Evolutionary conservation across 2,329 filamentous ascomycete genomes (phyloP).

Genomic region (Colletotrichum ledebouriae): DNA sequence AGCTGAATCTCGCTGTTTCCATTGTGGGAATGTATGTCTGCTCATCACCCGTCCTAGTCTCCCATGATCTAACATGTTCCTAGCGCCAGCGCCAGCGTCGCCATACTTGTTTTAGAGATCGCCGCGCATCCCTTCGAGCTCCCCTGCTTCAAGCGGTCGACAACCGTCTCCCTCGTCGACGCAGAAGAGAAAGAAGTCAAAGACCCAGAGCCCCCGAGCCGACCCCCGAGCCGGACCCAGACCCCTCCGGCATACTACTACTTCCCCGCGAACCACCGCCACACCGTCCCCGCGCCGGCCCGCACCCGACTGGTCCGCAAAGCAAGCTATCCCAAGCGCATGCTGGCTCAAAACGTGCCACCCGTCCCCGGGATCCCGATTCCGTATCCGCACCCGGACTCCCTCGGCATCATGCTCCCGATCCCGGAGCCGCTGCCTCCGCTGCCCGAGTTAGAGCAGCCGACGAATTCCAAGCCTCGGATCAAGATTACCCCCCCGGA

Average conservation of each 20-base stretch:
- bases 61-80: background rate
- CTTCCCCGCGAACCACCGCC: conserved; percentile 33
- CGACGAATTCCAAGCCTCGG: conserved; percentile 2
- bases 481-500: conserved; percentile 36
- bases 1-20: conserved; percentile 46
- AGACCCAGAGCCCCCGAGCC: conserved; percentile 31
- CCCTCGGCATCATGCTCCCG: conserved; percentile 36
- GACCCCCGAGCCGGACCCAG: conserved; percentile 19
- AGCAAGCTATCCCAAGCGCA: conserved; percentile 25
- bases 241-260: conserved; percentile 40
- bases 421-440: conserved; percentile 38
- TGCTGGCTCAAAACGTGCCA: conserved; percentile 16
- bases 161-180: conserved; percentile 29
- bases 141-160: conserved; percentile 41
- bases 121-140: conserved; percentile 45
- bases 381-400: conserved; percentile 39
- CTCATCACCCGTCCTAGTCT: background rate
- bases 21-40: conserved; percentile 45
- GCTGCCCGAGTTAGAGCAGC: conserved; percentile 33
- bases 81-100: conserved; percentile 30
- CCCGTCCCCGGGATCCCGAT: conserved; percentile 22
- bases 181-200: conserved; percentile 39
- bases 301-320: conserved; percentile 36
- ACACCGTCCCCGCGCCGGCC: conserved; percentile 31
- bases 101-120: conserved; percentile 44